A percentile compares a stretch with the other conserved stretches of the same genome.
These are phyloP conservation scores for Spergularia azorica DNA, from an alignment of 179 eudicot genomes.

Conservation along the genomic window DNA sequence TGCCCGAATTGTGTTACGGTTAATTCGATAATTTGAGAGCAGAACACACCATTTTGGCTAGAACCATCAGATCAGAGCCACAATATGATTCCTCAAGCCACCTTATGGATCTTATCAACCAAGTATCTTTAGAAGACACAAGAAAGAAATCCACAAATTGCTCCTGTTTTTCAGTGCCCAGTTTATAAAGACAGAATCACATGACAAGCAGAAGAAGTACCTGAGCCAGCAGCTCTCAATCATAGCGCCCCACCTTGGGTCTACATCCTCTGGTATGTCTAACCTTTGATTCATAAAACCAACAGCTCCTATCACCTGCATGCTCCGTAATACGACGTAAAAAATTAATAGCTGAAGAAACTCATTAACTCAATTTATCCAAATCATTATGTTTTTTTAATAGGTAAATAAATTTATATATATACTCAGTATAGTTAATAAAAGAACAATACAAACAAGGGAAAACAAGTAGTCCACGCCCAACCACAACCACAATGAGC, in stretches of 20 bases:
- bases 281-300: slow-evolving; percentile 95
- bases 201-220: slow-evolving; percentile 33
- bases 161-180: not conserved
- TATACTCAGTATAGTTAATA: slow-evolving; percentile 72
- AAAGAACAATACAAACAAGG: slow-evolving; percentile 67
- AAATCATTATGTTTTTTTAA: too few relatives aligned
- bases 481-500: too few relatives aligned
- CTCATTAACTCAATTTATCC: slow-evolving; percentile 29
- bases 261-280: slow-evolving; percentile 81
- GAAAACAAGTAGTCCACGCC: too few relatives aligned
- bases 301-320: slow-evolving; percentile 96
- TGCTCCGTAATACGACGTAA: not conserved
- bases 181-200: not conserved
- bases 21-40: too few relatives aligned
- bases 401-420: slow-evolving; percentile 85
- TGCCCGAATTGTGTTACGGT: not conserved
- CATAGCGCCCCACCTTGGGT: slow-evolving; percentile 76
- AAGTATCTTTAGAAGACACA: too few relatives aligned
- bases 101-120: too few relatives aligned
- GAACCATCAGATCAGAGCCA: too few relatives aligned
- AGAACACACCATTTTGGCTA: too few relatives aligned
- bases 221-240: slow-evolving; percentile 94
- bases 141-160: too few relatives aligned
- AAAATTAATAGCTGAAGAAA: not conserved
- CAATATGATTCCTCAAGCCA: too few relatives aligned